Evolutionary conservation across 805 yeast species (phyloP).

Genomic region (Myxozyma mucilagina): DNA sequence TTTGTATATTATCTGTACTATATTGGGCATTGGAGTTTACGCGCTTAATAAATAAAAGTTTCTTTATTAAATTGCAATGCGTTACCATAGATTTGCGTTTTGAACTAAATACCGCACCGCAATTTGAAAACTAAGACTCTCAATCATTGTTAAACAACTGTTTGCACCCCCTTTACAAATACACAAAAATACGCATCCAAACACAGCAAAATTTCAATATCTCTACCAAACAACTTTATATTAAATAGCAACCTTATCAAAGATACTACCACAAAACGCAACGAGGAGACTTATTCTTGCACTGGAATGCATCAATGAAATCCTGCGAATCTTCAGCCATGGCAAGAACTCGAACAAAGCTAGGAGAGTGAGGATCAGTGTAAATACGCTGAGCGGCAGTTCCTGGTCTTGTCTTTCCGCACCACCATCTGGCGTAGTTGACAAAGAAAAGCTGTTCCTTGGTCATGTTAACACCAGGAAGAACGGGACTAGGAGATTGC

Average conservation of each 20-base stretch:
- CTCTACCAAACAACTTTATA: not conserved
- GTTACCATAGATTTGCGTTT: too few species aligned
- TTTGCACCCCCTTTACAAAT: too few species aligned
- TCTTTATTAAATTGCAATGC: too few species aligned
- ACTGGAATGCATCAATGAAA: slow-evolving; percentile 32
- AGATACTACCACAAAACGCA: slow-evolving; percentile 39
- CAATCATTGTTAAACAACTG: too few species aligned
- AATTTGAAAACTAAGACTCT: too few species aligned
- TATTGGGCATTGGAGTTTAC: too few species aligned
- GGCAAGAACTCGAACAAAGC: slow-evolving; percentile 30
- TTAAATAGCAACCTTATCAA: not conserved
- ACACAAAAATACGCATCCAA: not conserved
- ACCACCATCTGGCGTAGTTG: slow-evolving; percentile 32
- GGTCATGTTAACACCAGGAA: slow-evolving; percentile 31
- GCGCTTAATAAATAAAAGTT: too few species aligned
- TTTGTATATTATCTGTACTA: too few species aligned
- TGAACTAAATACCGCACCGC: too few species aligned
- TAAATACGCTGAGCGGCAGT: slow-evolving; percentile 30
- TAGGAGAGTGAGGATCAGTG: slow-evolving; percentile 32
- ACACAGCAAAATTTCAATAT: not conserved
- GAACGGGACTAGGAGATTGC: slow-evolving; percentile 8
- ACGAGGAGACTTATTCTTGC: slow-evolving; percentile 25
- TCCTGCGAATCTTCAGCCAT: slow-evolving; percentile 30
- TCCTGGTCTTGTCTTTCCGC: slow-evolving; percentile 30
- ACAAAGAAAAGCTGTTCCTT: slow-evolving; percentile 31